Evolutionary conservation across 2,329 filamentous ascomycete species (phyloP).

Genomic region (Cylindrodendrum hubeiense): DNA sequence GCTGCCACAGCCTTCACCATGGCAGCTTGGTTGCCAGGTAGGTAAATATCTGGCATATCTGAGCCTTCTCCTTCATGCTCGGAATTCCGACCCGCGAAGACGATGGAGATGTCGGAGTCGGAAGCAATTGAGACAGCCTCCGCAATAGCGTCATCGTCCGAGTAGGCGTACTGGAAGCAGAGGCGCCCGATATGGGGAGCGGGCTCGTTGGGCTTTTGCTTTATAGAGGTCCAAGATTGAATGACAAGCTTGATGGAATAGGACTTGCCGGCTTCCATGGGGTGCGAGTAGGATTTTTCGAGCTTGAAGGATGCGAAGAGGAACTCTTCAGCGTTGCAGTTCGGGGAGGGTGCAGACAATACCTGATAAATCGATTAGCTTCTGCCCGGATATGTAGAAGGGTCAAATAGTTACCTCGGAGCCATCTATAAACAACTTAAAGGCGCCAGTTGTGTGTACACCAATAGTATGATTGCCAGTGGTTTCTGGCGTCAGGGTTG

Average conservation of each 20-base stretch:
- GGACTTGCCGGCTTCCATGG: slow-evolving; percentile 9
- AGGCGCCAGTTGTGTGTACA: slow-evolving; percentile 12
- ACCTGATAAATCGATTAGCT: background rate
- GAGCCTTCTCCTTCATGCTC: slow-evolving; percentile 28
- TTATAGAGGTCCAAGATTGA: background rate
- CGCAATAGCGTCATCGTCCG: slow-evolving; percentile 11
- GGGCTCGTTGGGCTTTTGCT: slow-evolving; percentile 2
- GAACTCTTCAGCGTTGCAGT: slow-evolving; percentile 23
- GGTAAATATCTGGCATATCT: slow-evolving; percentile 19
- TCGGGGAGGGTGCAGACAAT: slow-evolving; percentile 1
- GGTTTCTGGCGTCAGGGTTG: slow-evolving; percentile 10
- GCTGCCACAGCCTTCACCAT: slow-evolving; percentile 25
- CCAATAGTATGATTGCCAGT: slow-evolving; percentile 21
- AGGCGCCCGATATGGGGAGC: slow-evolving; percentile 4
- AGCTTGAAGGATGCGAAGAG: slow-evolving; percentile 18
- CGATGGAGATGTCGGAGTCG: slow-evolving; percentile 5
- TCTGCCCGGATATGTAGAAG: no score
- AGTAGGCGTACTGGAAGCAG: slow-evolving; percentile 27
- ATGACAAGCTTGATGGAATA: slow-evolving; percentile 18
- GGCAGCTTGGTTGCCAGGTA: slow-evolving; percentile 16
- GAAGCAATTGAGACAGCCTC: slow-evolving; percentile 17
- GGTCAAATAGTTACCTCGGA: background rate
- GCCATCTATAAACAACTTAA: slow-evolving; percentile 10
- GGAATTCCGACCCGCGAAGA: slow-evolving; percentile 22
- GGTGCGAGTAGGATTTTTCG: slow-evolving; percentile 6